Percentiles rank a stretch among this genome's conserved stretches.
Evolutionary conservation across 768 basidiomycete species (phyloP).

Genomic region (Boletus vinaceobasis): DNA sequence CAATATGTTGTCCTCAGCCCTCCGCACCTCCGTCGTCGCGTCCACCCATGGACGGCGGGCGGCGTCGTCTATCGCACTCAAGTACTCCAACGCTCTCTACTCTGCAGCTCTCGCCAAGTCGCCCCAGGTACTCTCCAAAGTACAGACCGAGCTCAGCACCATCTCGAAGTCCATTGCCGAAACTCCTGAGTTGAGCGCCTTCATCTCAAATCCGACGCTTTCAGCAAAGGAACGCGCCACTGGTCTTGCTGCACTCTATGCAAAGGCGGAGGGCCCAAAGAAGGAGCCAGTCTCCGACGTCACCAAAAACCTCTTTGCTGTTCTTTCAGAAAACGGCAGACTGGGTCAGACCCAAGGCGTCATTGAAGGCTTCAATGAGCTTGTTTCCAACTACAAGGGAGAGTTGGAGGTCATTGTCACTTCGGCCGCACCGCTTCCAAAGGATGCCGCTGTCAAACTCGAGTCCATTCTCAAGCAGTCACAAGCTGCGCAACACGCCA

Average conservation of each 20-base stretch:
- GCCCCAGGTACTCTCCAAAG: conserved; percentile 75
- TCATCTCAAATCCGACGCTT: conserved; percentile 90
- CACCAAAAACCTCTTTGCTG: conserved; percentile 86
- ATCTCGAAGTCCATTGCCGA: conserved; percentile 69
- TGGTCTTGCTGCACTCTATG: conserved; percentile 65
- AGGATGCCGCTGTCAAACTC: conserved; percentile 69
- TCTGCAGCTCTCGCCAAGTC: conserved; percentile 81
- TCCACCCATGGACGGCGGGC: conserved; percentile 53
- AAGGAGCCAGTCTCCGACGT: conserved; percentile 79
- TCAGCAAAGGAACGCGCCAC: conserved; percentile 70
- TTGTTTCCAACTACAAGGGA: conserved; percentile 86
- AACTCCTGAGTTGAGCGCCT: conserved; percentile 60
- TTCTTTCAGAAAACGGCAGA: conserved; percentile 92
- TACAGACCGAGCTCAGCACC: conserved; percentile 76
- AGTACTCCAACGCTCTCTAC: conserved; percentile 83
- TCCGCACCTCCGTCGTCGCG: conserved; percentile 46
- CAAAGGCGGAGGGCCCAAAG: conserved; percentile 64
- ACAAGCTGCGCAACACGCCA: conserved; percentile 81
- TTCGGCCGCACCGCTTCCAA: conserved; percentile 77
- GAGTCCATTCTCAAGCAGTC: conserved; percentile 86
- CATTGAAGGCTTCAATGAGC: conserved; percentile 87
- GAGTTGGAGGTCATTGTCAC: conserved; percentile 93
- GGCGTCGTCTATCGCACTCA: conserved; percentile 72
- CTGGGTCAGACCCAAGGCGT: conserved; percentile 80
- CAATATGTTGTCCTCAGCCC: conserved; percentile 55